Percentiles rank a stretch among this genome's conserved stretches.
Conservation (phyloP, 2,329 filamentous ascomycete species). For the Eurotiales sp. region DNA sequence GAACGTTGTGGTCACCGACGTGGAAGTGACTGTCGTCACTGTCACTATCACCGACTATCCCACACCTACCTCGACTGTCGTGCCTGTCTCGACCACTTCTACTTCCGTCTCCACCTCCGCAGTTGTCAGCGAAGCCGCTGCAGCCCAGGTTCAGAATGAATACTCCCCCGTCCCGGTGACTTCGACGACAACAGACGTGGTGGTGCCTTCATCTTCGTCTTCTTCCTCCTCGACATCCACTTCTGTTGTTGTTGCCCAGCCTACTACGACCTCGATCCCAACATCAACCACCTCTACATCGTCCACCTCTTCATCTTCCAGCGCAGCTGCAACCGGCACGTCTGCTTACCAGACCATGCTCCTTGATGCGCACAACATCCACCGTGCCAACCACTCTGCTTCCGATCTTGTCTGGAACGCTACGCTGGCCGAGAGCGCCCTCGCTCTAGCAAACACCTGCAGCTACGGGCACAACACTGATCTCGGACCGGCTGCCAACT, state of each 20-base stretch:
- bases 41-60: slow-evolving; percentile 13
- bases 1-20: slow-evolving; percentile 12
- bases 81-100: slow-evolving; percentile 1
- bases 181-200: neutral
- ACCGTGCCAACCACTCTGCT: slow-evolving; percentile 78
- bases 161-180: neutral
- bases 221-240: slow-evolving; percentile 4
- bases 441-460: slow-evolving; percentile 62
- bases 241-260: neutral
- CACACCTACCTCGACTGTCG: neutral
- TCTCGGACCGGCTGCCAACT: slow-evolving; percentile 13
- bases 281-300: slow-evolving; percentile 12
- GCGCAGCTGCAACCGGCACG: slow-evolving; percentile 30
- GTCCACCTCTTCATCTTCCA: slow-evolving; percentile 8
- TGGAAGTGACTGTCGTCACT: slow-evolving; percentile 13
- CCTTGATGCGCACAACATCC: slow-evolving; percentile 76
- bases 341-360: slow-evolving; percentile 33
- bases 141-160: slow-evolving; percentile 4
- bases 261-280: slow-evolving; percentile 9
- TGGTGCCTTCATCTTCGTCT: slow-evolving; percentile 5
- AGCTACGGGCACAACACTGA: slow-evolving; percentile 73
- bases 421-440: slow-evolving; percentile 61
- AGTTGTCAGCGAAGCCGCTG: neutral
- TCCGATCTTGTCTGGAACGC: slow-evolving; percentile 62
- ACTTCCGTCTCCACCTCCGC: neutral